Evolutionary conservation across 805 yeast species (phyloP).

Genomic region (Torulaspora gathmanii): DNA sequence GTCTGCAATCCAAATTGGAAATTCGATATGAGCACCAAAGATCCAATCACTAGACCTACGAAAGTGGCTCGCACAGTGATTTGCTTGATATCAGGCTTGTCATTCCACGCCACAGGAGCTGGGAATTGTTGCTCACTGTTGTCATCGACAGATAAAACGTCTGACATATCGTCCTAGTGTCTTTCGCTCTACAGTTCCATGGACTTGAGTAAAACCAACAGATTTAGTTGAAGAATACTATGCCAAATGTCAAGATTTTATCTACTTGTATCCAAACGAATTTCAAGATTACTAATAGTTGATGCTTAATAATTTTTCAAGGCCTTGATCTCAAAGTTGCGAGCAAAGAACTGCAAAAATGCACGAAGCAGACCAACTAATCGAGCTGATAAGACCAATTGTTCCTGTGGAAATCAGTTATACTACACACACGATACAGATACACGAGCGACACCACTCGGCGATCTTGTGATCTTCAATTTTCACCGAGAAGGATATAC

Average conservation of each 20-base stretch:
- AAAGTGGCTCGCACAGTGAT: slow-evolving; percentile 68
- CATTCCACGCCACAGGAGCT: slow-evolving; percentile 34
- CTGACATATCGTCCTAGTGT: neutral
- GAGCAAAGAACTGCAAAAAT: neutral
- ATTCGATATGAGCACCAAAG: slow-evolving; percentile 79
- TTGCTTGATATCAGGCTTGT: slow-evolving; percentile 55
- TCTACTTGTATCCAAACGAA: neutral
- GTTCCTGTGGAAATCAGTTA: neutral
- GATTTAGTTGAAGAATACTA: neutral
- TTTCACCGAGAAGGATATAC: slow-evolving; percentile 67
- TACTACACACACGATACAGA: neutral
- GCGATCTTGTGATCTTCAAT: slow-evolving; percentile 9
- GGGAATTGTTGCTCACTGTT: slow-evolving; percentile 2
- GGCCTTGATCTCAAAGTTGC: neutral
- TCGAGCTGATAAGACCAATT: too few relatives aligned
- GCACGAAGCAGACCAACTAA: neutral
- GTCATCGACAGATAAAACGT: slow-evolving; percentile 4
- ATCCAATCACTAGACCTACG: slow-evolving; percentile 80
- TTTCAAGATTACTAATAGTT: neutral
- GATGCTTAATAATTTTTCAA: neutral
- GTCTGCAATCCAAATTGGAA: slow-evolving; percentile 96
- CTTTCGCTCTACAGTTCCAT: neutral
- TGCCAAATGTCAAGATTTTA: neutral
- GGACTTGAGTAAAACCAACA: neutral
- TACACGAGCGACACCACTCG: neutral